Evolutionary conservation across 768 basidiomycete genomes (phyloP).

Genomic region (Collybia sordida): DNA sequence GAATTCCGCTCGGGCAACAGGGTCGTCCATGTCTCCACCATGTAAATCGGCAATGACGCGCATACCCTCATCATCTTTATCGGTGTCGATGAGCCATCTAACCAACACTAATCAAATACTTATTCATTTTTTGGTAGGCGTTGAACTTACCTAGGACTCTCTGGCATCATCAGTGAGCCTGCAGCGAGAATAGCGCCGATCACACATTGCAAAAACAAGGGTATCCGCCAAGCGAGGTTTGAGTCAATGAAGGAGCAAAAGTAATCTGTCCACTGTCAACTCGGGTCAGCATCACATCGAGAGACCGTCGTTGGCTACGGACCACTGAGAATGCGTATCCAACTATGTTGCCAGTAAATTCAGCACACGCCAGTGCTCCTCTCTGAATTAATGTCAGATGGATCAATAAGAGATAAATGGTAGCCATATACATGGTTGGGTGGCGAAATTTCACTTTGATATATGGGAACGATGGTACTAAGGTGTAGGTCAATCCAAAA

Average conservation of each 20-base stretch:
- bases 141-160: slow-evolving; percentile 66
- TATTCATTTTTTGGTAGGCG: not conserved
- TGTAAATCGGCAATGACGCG: slow-evolving; percentile 85
- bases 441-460: slow-evolving; percentile 90
- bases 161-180: slow-evolving; percentile 82
- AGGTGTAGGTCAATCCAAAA: not conserved
- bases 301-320: slow-evolving; percentile 25
- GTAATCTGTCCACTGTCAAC: slow-evolving; percentile 80
- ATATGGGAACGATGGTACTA: slow-evolving; percentile 85
- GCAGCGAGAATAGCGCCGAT: slow-evolving; percentile 75
- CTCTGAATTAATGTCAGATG: slow-evolving; percentile 42
- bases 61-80: slow-evolving; percentile 82
- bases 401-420: not conserved
- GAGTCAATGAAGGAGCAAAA: slow-evolving; percentile 83
- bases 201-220: slow-evolving; percentile 77
- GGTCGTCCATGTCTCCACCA: slow-evolving; percentile 72
- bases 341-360: slow-evolving; percentile 85
- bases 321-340: slow-evolving; percentile 87
- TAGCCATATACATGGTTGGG: slow-evolving; percentile 65
- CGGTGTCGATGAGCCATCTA: slow-evolving; percentile 89
- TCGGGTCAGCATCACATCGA: not conserved
- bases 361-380: slow-evolving; percentile 86
- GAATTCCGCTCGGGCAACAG: slow-evolving; percentile 75
- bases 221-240: slow-evolving; percentile 81
- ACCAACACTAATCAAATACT: not conserved